A percentile compares a stretch with the other conserved stretches of the same genome.
phyloP scores from a whole-genome alignment of 768 basidiomycete genomes.

The Podaxis carcinomalis region DNA sequence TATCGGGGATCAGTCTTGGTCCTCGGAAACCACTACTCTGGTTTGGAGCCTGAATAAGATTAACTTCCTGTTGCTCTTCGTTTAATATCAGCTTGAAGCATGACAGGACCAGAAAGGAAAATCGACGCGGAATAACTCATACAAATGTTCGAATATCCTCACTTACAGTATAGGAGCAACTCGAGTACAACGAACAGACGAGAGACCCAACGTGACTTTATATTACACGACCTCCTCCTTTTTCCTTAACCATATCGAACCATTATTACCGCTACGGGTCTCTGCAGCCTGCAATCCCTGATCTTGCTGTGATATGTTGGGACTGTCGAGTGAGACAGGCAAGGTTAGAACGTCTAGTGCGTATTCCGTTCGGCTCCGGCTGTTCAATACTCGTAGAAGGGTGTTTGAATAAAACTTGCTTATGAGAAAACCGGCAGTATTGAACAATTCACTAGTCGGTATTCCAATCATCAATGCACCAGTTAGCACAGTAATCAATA shows the following conservation, averaged over 20 bases:
- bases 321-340: background rate
- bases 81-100: too few species aligned
- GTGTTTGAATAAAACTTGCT: constrained; percentile 3
- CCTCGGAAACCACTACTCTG: too few species aligned
- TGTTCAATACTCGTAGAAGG: background rate
- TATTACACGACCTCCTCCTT: background rate
- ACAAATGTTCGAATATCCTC: too few species aligned
- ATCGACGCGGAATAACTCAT: too few species aligned
- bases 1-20: too few species aligned
- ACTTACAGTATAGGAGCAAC: too few species aligned
- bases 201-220: too few species aligned
- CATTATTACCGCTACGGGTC: background rate
- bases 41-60: too few species aligned
- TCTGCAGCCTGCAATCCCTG: background rate
- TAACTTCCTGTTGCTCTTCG: too few species aligned
- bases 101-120: too few species aligned
- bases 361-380: background rate
- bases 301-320: background rate
- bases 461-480: background rate
- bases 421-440: background rate
- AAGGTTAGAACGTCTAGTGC: background rate
- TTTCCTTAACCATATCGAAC: background rate
- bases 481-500: background rate
- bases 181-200: too few species aligned
- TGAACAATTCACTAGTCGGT: background rate